Percentiles rank a stretch among this genome's conserved stretches.
These are phyloP conservation scores for Fraxinus latifolia DNA, from an alignment of 305 asterid species.

Conservation along the genomic window DNA sequence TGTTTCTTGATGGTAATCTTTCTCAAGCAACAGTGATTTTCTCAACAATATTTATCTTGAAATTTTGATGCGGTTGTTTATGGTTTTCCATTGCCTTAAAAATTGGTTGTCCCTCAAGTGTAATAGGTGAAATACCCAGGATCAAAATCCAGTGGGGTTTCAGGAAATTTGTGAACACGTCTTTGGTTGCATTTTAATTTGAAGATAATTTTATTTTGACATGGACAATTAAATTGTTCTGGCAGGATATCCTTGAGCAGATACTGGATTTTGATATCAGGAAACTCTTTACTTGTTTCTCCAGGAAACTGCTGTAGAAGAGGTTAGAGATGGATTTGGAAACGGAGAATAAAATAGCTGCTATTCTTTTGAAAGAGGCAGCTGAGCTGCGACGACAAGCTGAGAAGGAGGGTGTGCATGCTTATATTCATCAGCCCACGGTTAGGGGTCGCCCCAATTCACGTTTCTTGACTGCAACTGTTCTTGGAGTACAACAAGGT, in stretches of 20 bases:
- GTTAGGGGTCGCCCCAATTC: slow-evolving; percentile 79
- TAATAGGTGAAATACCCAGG: no score
- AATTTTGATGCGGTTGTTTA: no score
- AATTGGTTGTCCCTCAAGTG: no score
- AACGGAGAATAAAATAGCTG: slow-evolving; percentile 85
- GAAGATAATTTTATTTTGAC: not conserved
- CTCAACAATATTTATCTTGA: no score
- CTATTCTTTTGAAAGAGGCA: slow-evolving; percentile 82
- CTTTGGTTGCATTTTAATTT: not conserved
- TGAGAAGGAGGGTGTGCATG: slow-evolving; percentile 74
- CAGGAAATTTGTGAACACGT: no score
- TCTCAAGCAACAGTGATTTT: no score
- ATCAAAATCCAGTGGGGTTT: no score
- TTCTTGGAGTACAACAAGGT: slow-evolving; percentile 95
- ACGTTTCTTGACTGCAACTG: slow-evolving; percentile 89
- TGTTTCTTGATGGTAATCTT: no score
- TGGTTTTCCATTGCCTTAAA: no score
- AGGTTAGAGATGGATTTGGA: slow-evolving; percentile 67
- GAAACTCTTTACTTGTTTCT: not conserved
- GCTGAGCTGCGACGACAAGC: slow-evolving; percentile 85
- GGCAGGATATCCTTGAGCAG: not conserved
- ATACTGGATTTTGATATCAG: not conserved
- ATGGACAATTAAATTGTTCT: not conserved
- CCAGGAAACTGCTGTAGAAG: slow-evolving; percentile 7
- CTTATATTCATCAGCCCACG: slow-evolving; percentile 71